Percentiles rank a stretch among this genome's conserved stretches.
Conservation (phyloP, 192 early-diverging fungal genomes). For the Dimargaris verticillata region DNA sequence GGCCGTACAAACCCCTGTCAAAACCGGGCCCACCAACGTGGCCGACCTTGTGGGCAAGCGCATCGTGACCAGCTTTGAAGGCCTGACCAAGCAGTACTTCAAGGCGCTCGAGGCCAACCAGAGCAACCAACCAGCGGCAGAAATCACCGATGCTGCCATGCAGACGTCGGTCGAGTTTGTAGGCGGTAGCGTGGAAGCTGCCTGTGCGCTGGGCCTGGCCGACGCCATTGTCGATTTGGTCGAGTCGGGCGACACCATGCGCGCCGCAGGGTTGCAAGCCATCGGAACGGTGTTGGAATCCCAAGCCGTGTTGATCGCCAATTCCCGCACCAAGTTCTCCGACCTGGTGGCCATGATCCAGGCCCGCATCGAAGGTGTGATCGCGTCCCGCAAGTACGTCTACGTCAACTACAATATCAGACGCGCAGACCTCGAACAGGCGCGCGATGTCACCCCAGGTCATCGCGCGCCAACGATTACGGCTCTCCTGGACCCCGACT, state of each 20-base stretch:
- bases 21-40: conserved; percentile 24
- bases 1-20: conserved; percentile 76
- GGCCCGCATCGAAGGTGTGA: conserved; percentile 77
- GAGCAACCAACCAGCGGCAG: too few relatives aligned
- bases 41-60: conserved; percentile 75
- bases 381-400: conserved; percentile 76
- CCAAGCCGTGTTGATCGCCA: conserved; percentile 81
- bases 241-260: conserved; percentile 98
- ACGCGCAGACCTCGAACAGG: conserved; percentile 39
- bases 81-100: conserved; percentile 52
- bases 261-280: conserved; percentile 85
- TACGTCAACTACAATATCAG: conserved; percentile 84
- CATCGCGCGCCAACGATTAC: conserved; percentile 84
- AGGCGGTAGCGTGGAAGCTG: conserved; percentile 86
- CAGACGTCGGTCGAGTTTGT: conserved; percentile 74
- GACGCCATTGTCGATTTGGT: conserved; percentile 77
- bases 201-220: conserved; percentile 88
- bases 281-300: conserved; percentile 69
- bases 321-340: conserved; percentile 57
- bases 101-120: conserved; percentile 51
- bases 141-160: conserved; percentile 14
- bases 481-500: conserved; percentile 62
- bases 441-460: conserved; percentile 71
- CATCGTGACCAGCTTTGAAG: conserved; percentile 85
- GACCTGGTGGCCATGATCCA: conserved; percentile 58